Base-by-base conservation (phyloP, 306 rosid genomes). In the Lagenaria siceraria region DNA sequence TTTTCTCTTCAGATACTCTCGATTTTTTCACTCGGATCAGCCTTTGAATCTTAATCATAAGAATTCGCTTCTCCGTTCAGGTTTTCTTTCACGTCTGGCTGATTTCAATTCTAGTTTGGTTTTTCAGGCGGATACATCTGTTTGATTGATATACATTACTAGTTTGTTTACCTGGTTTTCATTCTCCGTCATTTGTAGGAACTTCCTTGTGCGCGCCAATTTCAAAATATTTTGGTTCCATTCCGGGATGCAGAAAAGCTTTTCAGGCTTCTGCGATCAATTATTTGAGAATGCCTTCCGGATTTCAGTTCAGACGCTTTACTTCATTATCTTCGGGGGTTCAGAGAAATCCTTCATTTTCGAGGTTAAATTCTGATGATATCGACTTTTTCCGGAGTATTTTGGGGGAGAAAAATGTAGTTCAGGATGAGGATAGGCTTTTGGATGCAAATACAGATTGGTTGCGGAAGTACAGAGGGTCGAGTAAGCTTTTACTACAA, bases 401-500 rank as follows among this genome's bases (percentile, higher is more conserved):
- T 61, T 74, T 94, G 73, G 98, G 97, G 19, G 85, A 78, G 60
- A 94, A 92, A 81, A 89, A 81, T 84, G 98, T 92, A 18, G 74
- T 94, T 36, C 90, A 85, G 82, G 97, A 94, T 77, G 91, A 92
- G 77, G 97, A 94, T 56, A 80, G 86, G 92, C 90, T 94, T 33
- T 48, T 15, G 17, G 58, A 78, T 81, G 96, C 91, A n/a, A 94
- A 94, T 78, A 84, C 90, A 51, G 98, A 94, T 81, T 94, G 98
- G 98, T 68, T 94, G 97, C 84, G 83, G 27, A 94, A 94, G 78
- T 94, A 85, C 49, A 89, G 82, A 86, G 98, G 98, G 48, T 85
- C 91, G 21, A 92, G 98, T 79, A 87, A 87, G 82, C 93, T 92
- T 65, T 78, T 94, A 75, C 85, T 94, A 52, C 91, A 74, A 48